A percentile compares a stretch with the other conserved stretches of the same genome.
Evolutionary conservation across 2,329 filamentous ascomycete species (phyloP).

Genomic region (Chaetomiaceae sp.): DNA sequence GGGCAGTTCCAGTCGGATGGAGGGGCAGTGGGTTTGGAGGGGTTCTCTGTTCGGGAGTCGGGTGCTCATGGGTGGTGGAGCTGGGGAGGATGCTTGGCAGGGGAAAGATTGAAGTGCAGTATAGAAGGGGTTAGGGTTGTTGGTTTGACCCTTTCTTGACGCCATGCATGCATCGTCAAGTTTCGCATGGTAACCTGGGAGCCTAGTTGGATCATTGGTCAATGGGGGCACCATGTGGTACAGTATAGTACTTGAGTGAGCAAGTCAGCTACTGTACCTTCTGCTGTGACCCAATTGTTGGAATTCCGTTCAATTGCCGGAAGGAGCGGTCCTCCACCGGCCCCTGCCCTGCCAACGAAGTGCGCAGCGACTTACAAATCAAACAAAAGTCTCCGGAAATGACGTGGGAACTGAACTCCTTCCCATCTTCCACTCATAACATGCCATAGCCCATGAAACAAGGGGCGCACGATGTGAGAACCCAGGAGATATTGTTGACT

Average conservation of each 20-base stretch:
- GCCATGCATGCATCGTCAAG: too few relatives aligned
- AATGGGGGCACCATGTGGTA: too few relatives aligned
- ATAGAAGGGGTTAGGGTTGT: not conserved
- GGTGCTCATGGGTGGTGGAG: too few relatives aligned
- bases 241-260: too few relatives aligned
- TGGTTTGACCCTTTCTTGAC: not conserved
- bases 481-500: not conserved
- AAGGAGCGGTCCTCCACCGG: not conserved
- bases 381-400: conserved; percentile 9
- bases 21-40: conserved; percentile 11
- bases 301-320: not conserved
- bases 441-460: too few relatives aligned
- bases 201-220: too few relatives aligned
- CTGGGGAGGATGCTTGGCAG: not conserved
- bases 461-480: not conserved
- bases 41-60: too few relatives aligned
- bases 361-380: conserved; percentile 19
- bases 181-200: too few relatives aligned
- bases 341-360: not conserved
- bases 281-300: too few relatives aligned
- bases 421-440: not conserved
- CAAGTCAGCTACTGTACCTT: too few relatives aligned
- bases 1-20: not conserved
- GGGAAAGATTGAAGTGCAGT: not conserved
- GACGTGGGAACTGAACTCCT: not conserved